phyloP scores from a whole-genome alignment of 1,284 basidiomycete genomes.

The Trichosporon sp. region DNA sequence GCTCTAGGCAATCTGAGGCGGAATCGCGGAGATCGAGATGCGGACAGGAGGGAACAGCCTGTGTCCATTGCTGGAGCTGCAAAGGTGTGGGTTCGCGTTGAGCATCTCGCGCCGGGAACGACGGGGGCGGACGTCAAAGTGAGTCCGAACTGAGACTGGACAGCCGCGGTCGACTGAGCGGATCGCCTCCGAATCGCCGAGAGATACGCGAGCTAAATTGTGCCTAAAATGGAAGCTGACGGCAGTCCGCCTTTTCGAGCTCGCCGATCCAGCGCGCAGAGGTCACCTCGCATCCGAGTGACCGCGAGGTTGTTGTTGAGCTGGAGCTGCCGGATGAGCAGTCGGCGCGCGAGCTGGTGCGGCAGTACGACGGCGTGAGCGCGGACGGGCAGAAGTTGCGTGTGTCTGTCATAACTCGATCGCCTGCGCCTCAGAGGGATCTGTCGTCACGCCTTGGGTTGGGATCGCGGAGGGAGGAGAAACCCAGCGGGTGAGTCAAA shows the following conservation, averaged over 20 bases:
- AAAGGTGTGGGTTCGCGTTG: constrained; percentile 66
- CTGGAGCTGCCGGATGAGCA: constrained; percentile 64
- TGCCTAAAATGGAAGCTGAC: not conserved
- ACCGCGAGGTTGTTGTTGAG: constrained; percentile 57
- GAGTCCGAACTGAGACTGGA: constrained; percentile 21
- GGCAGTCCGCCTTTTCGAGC: constrained; percentile 72
- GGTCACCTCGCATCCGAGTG: constrained; percentile 32
- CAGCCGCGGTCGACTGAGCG: too few relatives aligned
- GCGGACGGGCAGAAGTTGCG: constrained; percentile 71
- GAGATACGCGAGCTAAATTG: too few relatives aligned
- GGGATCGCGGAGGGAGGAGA: not conserved
- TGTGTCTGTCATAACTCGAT: constrained; percentile 52
- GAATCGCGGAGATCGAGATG: not conserved
- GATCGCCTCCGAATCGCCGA: too few relatives aligned
- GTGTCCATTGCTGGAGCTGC: constrained; percentile 64
- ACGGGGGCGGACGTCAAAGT: constrained; percentile 74
- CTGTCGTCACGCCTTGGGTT: not conserved
- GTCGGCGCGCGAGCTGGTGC: constrained; percentile 62
- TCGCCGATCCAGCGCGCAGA: constrained; percentile 61
- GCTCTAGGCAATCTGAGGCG: not conserved
- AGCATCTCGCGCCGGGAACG: constrained; percentile 67
- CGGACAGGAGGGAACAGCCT: not conserved
- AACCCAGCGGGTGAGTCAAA: not conserved
- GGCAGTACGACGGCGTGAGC: constrained; percentile 68
- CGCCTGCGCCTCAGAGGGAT: not conserved